Percentiles rank a stretch among this genome's conserved stretches.
Conservation (phyloP, 495 filamentous ascomycete genomes). For the Trichoderma gamsii region DNA sequence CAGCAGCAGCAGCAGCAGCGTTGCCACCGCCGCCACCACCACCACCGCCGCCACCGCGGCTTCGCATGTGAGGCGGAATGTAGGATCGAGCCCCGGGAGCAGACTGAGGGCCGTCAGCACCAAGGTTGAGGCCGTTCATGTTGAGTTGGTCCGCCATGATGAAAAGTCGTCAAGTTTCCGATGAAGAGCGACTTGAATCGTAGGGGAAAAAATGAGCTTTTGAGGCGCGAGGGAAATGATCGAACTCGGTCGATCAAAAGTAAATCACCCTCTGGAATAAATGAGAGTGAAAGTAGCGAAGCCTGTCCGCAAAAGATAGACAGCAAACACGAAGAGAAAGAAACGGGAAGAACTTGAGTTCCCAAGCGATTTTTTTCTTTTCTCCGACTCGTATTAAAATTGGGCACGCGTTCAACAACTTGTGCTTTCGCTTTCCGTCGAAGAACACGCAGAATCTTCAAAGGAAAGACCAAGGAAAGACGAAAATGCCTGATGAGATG, state of each 20-base stretch:
- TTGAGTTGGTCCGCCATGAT: slow-evolving; percentile 93
- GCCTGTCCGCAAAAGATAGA: slow-evolving; percentile 14
- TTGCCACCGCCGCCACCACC: too few relatives aligned
- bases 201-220: neutral
- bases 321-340: slow-evolving; percentile 21
- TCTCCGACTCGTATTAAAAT: slow-evolving; percentile 21
- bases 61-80: slow-evolving; percentile 92
- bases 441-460: slow-evolving; percentile 36
- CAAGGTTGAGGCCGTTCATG: slow-evolving; percentile 77
- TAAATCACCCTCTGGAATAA: slow-evolving; percentile 8
- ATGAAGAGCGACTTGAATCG: slow-evolving; percentile 10
- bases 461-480: slow-evolving; percentile 31
- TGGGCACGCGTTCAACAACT: slow-evolving; percentile 30
- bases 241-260: neutral
- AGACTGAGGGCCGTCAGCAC: slow-evolving; percentile 60
- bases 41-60: slow-evolving; percentile 30
- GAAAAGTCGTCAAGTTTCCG: slow-evolving; percentile 3
- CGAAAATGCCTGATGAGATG: slow-evolving; percentile 21
- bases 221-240: neutral
- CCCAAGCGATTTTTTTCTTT: slow-evolving; percentile 17
- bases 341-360: slow-evolving; percentile 22
- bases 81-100: slow-evolving; percentile 59
- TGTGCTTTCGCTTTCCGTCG: slow-evolving; percentile 37
- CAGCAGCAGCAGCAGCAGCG: slow-evolving; percentile 25
- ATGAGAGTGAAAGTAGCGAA: slow-evolving; percentile 15